phyloP scores from a whole-genome alignment of 257 asterid species.

The Phtheirospermum japonicum region DNA sequence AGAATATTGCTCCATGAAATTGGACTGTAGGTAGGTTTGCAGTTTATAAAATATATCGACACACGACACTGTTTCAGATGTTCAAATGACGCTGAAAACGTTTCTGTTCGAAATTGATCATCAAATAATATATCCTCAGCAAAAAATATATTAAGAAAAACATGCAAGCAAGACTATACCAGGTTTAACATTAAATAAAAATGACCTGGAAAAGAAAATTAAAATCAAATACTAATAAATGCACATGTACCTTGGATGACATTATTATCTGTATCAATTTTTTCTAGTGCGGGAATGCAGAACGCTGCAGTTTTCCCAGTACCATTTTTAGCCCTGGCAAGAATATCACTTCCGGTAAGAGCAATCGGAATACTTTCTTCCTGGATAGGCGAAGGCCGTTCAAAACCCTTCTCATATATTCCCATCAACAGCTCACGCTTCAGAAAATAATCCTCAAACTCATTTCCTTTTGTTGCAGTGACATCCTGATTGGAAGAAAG shows the following conservation, averaged over 20 bases:
- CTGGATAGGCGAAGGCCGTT: conserved; percentile 39
- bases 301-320: conserved; percentile 41
- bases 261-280: conserved; percentile 34
- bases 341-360: conserved; percentile 37
- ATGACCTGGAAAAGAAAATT: not conserved
- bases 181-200: conserved; percentile 1
- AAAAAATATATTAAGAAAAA: no score
- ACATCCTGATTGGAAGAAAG: conserved; percentile 33
- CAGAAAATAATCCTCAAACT: conserved; percentile 37
- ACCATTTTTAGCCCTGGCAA: no score
- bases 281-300: conserved; percentile 38
- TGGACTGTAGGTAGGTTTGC: no score
- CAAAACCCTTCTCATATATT: conserved; percentile 39
- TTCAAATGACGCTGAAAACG: no score
- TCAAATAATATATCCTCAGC: no score
- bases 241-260: conserved; percentile 34
- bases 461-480: conserved; percentile 37
- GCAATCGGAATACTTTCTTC: conserved; percentile 42
- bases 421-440: conserved; percentile 39
- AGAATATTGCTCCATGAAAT: no score
- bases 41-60: no score
- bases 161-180: not conserved
- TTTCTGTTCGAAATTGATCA: not conserved
- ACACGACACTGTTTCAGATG: no score
- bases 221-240: not conserved